A percentile compares a stretch with the other conserved stretches of the same genome.
Conservation (phyloP, 2,329 filamentous ascomycete genomes). For the Nigrospora oryzae region DNA sequence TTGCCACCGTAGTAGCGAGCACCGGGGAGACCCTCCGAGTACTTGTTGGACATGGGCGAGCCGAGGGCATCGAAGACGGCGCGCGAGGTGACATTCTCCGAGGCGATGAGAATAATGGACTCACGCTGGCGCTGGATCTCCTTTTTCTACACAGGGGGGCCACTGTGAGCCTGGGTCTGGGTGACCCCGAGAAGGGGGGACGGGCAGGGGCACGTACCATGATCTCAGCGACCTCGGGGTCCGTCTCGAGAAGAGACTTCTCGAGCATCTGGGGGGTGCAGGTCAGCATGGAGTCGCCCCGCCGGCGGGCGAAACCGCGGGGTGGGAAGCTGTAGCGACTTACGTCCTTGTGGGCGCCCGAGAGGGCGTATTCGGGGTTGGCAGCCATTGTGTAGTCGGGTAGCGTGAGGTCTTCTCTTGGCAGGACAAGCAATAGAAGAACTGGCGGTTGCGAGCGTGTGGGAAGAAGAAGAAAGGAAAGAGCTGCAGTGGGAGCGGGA, state of each 20-base stretch:
- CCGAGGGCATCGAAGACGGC: slow-evolving; percentile 97
- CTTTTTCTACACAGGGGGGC: slow-evolving; percentile 53
- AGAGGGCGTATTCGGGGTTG: slow-evolving; percentile 23
- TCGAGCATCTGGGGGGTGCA: slow-evolving; percentile 71
- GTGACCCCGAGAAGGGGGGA: neutral
- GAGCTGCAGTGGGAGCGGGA: neutral
- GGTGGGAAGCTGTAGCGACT: slow-evolving; percentile 7
- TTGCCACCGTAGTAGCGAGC: slow-evolving; percentile 99
- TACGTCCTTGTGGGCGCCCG: slow-evolving; percentile 25
- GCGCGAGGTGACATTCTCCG: slow-evolving; percentile 97
- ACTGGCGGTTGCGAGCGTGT: neutral
- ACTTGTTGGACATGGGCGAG: slow-evolving; percentile 96
- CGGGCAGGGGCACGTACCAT: slow-evolving; percentile 57
- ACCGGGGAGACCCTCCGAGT: slow-evolving; percentile 97
- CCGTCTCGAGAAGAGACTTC: slow-evolving; percentile 83
- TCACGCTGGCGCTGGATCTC: slow-evolving; percentile 96
- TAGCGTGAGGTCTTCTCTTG: neutral
- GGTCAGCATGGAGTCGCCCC: slow-evolving; percentile 23
- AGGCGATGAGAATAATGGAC: slow-evolving; percentile 97
- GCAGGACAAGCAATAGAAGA: no score
- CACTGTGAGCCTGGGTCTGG: slow-evolving; percentile 18
- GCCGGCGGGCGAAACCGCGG: slow-evolving; percentile 6
- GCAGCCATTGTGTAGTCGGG: slow-evolving; percentile 18
- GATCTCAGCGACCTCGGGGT: slow-evolving; percentile 91
- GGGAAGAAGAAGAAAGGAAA: neutral